Evolutionary conservation across 495 filamentous ascomycete species (phyloP), one percentile per base, ranked within the genome.

Genomic region (Tuber borchii): DNA sequence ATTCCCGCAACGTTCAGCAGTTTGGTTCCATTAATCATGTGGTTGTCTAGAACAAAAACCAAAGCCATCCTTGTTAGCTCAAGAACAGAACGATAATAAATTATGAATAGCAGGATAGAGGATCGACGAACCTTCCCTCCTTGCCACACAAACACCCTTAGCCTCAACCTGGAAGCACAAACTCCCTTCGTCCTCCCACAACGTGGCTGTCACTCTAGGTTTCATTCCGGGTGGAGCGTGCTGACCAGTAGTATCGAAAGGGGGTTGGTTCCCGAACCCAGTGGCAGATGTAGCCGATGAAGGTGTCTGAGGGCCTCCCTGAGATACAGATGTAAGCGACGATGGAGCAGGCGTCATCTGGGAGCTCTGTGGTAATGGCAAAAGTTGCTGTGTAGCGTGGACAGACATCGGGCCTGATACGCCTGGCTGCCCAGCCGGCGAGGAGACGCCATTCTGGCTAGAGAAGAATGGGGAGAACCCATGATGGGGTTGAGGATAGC

Each of bases 11-110:
- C 95, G 77, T 99, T 99, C 70, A 99, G 86, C 72, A 99, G 86
- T 84, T 99, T 99, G 6, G 95, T 99, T 14, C 95, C 95, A 81
- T 99, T 99, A 84, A 99, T 97, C 94, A 99, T 97, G 81, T 96
- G 92, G 83, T 99, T 99, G 80, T 99, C 95, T 97, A 82, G n/a
- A 74, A 83, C 71, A 22, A 39, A 71, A n/a, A 76, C 10, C 26
- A 65, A 12, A 14, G 12, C 56, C 56, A 65, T 17, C 48, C 68
- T 51, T 61, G 70, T 79, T 77, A 83, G 83, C 75, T 70, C 56
- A 65, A 65, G 56, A 31, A 65, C n/a, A 72, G 69, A 74, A 61
- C 44, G 37, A 74, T 22, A 46, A 73, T 46, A 70, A 51, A 34
- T 3, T 22, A 74, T 51, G 68, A 65, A 65, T 14, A 56, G 14